Conservation (phyloP, 306 rosid genomes). For the Citrullus amarus region DNA sequence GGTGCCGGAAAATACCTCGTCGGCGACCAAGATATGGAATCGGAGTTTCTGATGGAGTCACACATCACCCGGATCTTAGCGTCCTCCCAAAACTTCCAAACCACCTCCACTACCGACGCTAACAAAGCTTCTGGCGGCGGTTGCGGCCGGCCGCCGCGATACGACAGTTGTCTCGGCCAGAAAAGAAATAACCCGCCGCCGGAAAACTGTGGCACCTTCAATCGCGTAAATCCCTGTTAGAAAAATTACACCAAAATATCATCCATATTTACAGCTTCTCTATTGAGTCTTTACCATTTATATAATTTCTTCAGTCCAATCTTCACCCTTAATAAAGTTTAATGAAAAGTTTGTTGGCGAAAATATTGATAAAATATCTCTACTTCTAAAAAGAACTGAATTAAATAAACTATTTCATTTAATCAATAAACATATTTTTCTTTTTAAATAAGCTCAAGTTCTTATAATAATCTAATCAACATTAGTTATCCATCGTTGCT, state of each 20-base stretch:
- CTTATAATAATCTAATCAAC: no score
- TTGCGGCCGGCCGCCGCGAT: neutral
- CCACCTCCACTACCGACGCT: neutral
- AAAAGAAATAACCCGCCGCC: neutral
- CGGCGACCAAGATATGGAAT: neutral
- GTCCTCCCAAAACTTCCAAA: neutral
- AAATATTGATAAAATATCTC: no score
- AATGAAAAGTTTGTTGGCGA: no score
- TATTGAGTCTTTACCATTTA: no score
- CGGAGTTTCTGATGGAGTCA: neutral
- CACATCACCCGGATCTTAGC: neutral
- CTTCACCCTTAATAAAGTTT: no score
- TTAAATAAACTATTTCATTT: no score
- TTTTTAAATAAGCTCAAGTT: no score
- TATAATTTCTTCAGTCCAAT: no score
- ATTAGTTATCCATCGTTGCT: no score
- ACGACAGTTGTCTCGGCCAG: conserved; percentile 1
- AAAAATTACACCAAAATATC: neutral
- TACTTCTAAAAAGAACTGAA: no score
- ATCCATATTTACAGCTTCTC: no score
- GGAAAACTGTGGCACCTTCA: neutral
- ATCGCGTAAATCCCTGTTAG: neutral
- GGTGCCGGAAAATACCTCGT: neutral
- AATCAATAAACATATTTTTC: no score
- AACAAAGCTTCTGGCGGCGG: neutral